A percentile compares a stretch with the other conserved stretches of the same genome.
phyloP scores from a whole-genome alignment of 169 alveolate species.

The Babesia gibsoni region DNA sequence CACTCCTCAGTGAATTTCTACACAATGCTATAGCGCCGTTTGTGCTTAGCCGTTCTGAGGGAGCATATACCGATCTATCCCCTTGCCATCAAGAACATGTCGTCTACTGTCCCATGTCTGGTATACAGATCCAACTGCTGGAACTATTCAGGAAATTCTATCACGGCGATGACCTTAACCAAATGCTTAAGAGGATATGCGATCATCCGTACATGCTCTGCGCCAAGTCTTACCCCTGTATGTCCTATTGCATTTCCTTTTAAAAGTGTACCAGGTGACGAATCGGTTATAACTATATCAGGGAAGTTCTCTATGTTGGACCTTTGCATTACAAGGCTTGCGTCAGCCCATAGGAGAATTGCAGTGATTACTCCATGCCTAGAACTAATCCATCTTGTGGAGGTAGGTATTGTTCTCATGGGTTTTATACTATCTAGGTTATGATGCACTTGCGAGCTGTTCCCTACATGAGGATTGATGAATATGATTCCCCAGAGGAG shows the following conservation, averaged over 20 bases:
- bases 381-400: conserved; percentile 88
- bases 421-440: not conserved
- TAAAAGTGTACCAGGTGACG: conserved; percentile 69
- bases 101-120: conserved; percentile 87
- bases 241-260: not conserved
- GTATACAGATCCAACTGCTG: conserved; percentile 88
- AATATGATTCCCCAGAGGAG: conserved; percentile 90
- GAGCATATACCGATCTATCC: conserved; percentile 92
- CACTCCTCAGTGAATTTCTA: conserved; percentile 85
- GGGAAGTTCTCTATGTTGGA: conserved; percentile 90
- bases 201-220: conserved; percentile 93
- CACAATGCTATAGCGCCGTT: conserved; percentile 86
- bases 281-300: conserved; percentile 78
- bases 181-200: conserved; percentile 88
- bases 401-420: conserved; percentile 48
- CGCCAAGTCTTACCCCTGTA: conserved; percentile 81
- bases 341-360: conserved; percentile 77
- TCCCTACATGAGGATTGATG: conserved; percentile 93
- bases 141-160: conserved; percentile 58
- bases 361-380: conserved; percentile 90
- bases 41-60: conserved; percentile 93
- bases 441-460: conserved; percentile 64
- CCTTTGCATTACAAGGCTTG: conserved; percentile 68
- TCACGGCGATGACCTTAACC: too few species aligned
- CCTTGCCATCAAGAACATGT: conserved; percentile 89